These are phyloP conservation scores for Starmerella tilneyi DNA, from an alignment of 805 yeast species.

Conservation along the genomic window DNA sequence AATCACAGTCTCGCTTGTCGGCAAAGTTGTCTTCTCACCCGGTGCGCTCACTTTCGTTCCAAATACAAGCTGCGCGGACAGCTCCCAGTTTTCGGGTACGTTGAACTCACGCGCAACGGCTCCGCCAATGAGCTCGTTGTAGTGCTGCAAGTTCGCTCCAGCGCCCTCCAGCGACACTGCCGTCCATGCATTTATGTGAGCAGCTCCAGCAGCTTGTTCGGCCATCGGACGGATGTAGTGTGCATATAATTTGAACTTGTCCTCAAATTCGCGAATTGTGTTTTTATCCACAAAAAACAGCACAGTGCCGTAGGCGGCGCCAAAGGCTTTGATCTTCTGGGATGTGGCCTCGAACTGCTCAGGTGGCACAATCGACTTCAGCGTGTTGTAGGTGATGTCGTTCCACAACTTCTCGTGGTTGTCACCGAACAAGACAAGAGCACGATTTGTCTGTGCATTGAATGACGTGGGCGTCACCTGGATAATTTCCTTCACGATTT, in stretches of 20 bases:
- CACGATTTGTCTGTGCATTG: slow-evolving; percentile 44
- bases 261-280: slow-evolving; percentile 36
- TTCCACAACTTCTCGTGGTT: slow-evolving; percentile 41
- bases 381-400: slow-evolving; percentile 31
- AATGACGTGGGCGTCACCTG: slow-evolving; percentile 43
- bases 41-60: slow-evolving; percentile 37
- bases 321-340: slow-evolving; percentile 35
- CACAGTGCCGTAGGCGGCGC: slow-evolving; percentile 42
- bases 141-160: slow-evolving; percentile 47
- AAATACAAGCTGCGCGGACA: slow-evolving; percentile 43
- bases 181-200: slow-evolving; percentile 44
- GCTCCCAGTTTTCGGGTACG: slow-evolving; percentile 38
- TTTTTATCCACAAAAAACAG: slow-evolving; percentile 39
- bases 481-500: slow-evolving; percentile 37
- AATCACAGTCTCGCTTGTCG: slow-evolving; percentile 35
- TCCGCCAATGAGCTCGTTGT: slow-evolving; percentile 37
- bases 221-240: slow-evolving; percentile 42
- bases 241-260: slow-evolving; percentile 37
- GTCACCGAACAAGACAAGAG: slow-evolving; percentile 39
- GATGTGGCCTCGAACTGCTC: slow-evolving; percentile 35
- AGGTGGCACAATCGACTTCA: slow-evolving; percentile 32
- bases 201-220: slow-evolving; percentile 37
- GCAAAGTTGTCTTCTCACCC: slow-evolving; percentile 36
- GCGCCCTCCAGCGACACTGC: slow-evolving; percentile 38
- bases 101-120: slow-evolving; percentile 33